Evolutionary conservation across 768 basidiomycete genomes (phyloP).

Genomic region (Leccinum longicurvipes): DNA sequence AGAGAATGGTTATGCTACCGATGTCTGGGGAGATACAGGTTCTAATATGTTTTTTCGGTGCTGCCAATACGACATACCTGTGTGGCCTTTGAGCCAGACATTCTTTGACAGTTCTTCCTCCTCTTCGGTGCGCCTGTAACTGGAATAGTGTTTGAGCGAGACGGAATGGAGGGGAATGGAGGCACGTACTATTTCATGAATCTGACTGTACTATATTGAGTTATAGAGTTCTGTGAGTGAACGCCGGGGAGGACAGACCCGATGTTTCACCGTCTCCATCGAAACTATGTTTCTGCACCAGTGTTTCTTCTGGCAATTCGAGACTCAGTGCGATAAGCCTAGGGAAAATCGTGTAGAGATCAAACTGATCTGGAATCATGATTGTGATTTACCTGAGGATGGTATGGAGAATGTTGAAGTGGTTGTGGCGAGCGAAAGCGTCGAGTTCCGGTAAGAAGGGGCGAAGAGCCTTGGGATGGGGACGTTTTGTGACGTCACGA

Average conservation of each 20-base stretch:
- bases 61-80: conserved; percentile 33
- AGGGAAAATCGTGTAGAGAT: background rate
- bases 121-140: conserved; percentile 47
- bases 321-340: conserved; percentile 50
- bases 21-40: conserved; percentile 35
- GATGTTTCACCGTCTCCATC: conserved; percentile 38
- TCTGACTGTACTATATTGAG: conserved; percentile 37
- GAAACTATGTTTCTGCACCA: conserved; percentile 46
- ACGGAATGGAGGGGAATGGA: background rate
- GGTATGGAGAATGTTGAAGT: conserved; percentile 47
- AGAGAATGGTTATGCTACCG: conserved; percentile 53
- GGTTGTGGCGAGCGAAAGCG: conserved; percentile 48
- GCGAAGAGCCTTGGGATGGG: conserved; percentile 46
- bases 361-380: background rate
- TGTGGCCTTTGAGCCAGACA: conserved; percentile 60
- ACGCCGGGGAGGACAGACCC: conserved; percentile 21
- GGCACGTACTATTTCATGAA: conserved; percentile 61
- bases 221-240: background rate
- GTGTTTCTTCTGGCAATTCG: conserved; percentile 50
- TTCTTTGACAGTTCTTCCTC: conserved; percentile 50
- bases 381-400: conserved; percentile 36
- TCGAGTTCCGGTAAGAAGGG: conserved; percentile 52
- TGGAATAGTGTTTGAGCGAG: conserved; percentile 12
- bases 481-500: conserved; percentile 39
- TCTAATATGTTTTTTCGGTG: background rate